Evolutionary conservation across 2,329 filamentous ascomycete species (phyloP), one percentile per base, ranked within the genome.

Genomic region (Leptoxyphium fumago): DNA sequence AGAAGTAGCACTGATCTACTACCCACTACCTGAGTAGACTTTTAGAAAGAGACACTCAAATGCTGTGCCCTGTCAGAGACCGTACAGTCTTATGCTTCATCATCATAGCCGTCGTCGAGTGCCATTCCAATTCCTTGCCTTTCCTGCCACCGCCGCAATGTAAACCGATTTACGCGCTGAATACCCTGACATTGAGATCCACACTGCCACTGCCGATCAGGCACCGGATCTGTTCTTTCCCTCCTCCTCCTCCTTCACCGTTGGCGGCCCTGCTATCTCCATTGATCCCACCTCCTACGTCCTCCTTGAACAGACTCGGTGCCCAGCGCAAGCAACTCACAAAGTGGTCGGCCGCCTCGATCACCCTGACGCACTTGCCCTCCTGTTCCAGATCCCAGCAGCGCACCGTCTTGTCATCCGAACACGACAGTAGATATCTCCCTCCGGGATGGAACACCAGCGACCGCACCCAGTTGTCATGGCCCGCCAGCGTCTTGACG

Each of bases 361-460:
- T 67, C 1, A 78, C 80, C 63, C 89, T 89, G 52, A 94, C 86
- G 55, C 86, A 89, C 57, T 87, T 88, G 38, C 84, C 85, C 61
- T 94, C 87, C 60, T 96, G 89, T 21, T 75, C 74, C 21, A 96
- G 68, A 66, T 96, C 89, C 89, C 89, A 96, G 68, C 88, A 95
- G 44, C 88, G 74, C 47, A 96, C 72, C 4, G 85, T 88, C 67
- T 91, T 94, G 66, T 96, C 89, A 60, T 96, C 89, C 13, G 82
- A 76, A 15, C 83, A 84, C 6, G 82, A 88, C 5, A 96, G 66
- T 1, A 96, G 72, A 56, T 91, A 95, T 63, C 89, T 93, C 38
- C 89, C 89, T 8, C 85, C 84, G 0, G 89, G 89, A 56, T 95
- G 89, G 61, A 94, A 96, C 9, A 86, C 78, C 5, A 95, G 64